Conservation (phyloP, 257 asterid genomes). For the Agastache rugosa region DNA sequence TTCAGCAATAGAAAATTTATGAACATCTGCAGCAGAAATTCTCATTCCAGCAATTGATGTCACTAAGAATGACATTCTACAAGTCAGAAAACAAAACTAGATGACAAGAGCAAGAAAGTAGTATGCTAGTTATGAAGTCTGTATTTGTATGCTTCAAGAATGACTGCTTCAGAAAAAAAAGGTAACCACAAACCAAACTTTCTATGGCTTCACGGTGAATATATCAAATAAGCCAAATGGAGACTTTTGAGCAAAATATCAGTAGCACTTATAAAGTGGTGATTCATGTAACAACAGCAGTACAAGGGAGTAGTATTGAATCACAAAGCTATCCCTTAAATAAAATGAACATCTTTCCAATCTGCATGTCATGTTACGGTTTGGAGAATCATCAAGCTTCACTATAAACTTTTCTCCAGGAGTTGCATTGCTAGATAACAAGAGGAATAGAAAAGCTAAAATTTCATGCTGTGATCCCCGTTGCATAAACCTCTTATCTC, state of each 20-base stretch:
- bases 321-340: neutral
- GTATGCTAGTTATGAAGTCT: neutral
- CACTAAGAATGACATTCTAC: neutral
- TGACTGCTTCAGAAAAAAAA: neutral
- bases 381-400: neutral
- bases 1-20: constrained; percentile 3
- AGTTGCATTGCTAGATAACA: neutral
- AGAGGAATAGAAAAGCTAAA: neutral
- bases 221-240: neutral
- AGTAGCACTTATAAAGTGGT: neutral
- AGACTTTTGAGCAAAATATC: neutral
- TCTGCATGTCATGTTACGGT: neutral
- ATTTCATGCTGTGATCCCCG: neutral
- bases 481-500: neutral
- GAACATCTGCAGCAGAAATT: constrained; percentile 17
- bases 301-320: neutral
- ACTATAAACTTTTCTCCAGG: neutral
- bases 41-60: constrained; percentile 4
- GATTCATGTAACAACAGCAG: neutral
- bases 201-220: neutral
- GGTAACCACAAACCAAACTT: neutral
- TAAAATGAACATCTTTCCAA: neutral
- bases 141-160: constrained; percentile 4
- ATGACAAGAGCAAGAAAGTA: neutral
- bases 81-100: neutral